These are phyloP conservation scores for Fagopyrum homotropicum DNA, from an alignment of 148 eudicot genomes.

Conservation along the genomic window DNA sequence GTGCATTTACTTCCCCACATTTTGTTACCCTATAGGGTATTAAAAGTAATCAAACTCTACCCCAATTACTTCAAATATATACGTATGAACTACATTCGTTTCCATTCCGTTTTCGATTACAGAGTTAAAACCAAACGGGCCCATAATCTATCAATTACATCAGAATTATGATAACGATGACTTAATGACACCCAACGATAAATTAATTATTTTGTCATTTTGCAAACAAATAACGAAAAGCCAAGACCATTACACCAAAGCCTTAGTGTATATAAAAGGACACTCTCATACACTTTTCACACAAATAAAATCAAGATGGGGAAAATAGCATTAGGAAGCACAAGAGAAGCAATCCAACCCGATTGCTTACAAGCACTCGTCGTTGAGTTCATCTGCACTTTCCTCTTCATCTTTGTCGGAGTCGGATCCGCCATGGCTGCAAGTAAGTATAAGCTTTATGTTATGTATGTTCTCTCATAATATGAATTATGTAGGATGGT, in stretches of 20 bases:
- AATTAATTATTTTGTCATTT: slow-evolving; percentile 1
- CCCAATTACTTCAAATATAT: too few relatives aligned
- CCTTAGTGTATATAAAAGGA: neutral
- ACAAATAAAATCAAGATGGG: slow-evolving; percentile 29
- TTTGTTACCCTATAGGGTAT: too few relatives aligned
- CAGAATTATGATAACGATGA: too few relatives aligned
- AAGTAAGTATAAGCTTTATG: slow-evolving; percentile 20
- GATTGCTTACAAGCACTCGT: slow-evolving; percentile 74
- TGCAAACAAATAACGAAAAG: neutral
- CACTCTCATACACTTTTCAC: neutral
- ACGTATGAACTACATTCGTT: too few relatives aligned
- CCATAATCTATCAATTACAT: too few relatives aligned
- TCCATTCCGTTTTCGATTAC: too few relatives aligned
- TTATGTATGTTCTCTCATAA: neutral
- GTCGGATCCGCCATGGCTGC: slow-evolving; percentile 86
- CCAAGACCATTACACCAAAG: neutral
- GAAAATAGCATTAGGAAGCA: slow-evolving; percentile 61
- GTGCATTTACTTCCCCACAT: too few relatives aligned
- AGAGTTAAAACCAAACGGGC: too few relatives aligned
- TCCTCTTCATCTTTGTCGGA: slow-evolving; percentile 83
- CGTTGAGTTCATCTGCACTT: slow-evolving; percentile 83
- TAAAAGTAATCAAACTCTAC: too few relatives aligned
- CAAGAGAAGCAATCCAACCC: slow-evolving; percentile 47
- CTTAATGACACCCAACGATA: neutral
- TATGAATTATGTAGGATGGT: too few relatives aligned